Base-by-base conservation (phyloP, 768 basidiomycete genomes). In the Hypsizygus marmoreus region DNA sequence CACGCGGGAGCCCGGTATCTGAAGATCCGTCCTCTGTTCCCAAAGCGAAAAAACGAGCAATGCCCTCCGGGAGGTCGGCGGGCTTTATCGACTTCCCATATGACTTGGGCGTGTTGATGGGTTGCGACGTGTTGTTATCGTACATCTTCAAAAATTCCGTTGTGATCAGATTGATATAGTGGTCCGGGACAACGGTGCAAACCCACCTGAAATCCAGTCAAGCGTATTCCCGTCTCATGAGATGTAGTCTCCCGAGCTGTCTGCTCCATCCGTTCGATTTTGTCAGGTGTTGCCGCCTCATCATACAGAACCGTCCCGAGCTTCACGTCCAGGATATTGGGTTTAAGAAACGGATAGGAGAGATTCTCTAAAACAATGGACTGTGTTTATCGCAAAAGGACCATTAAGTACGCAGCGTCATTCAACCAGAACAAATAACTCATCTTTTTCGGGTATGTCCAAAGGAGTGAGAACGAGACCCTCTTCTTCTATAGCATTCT, bases 291-390 rank as follows among this genome's bases (percentile, higher is more conserved):
- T 4, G 87, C 76, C 9, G 62, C 59, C 16, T 84, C 79, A 40
- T 90, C 92, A 51, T 89, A 90, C n/a, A 98, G 76, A 1, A 87
- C 73, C 0, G 88, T 95, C 1, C 97, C 97, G 12, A 98, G 86
- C 65, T 98, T 99, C 61, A 93, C 75, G 62, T 99, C 95, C 22
- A 97, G 72, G 46, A 97, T 79, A 54, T 89, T 92, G 5, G 95
- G 95, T 61, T 83, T 86, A 26, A 67, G 56, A 71, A 94, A 97
- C 1, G 74, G 60, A 53, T 85, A 66, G 2, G 87, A 67, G 10
- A 94, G 69, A 63, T 99, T 97, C 68, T 95, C 86, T 3, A 99
- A 67, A 23, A 95, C 91, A 42, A 95, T 70, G 47, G 81, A 84
- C 73, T 94, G 82, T 73, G 33, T 50, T 53, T 37, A 50, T 40